Percentiles rank a stretch among this genome's conserved stretches.
These are phyloP conservation scores for Centrapalus pauciflorus DNA, from an alignment of 129 eudicot genomes.

Conservation along the genomic window DNA sequence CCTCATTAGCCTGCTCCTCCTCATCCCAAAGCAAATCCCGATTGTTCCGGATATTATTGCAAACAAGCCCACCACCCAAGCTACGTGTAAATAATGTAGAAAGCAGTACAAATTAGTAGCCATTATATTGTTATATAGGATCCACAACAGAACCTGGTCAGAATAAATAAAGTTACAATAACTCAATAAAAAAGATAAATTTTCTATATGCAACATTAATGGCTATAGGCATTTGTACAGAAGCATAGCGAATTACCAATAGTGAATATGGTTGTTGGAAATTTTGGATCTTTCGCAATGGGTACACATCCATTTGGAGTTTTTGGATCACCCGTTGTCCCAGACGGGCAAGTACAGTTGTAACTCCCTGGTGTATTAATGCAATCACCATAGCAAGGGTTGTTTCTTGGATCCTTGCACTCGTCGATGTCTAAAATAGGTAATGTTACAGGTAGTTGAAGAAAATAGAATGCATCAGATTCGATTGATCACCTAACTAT, in stretches of 20 bases:
- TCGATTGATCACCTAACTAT: too few species aligned
- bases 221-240: too few species aligned
- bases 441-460: neutral
- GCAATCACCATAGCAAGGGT: slow-evolving; percentile 22
- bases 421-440: slow-evolving; percentile 17
- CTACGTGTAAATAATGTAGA: slow-evolving; percentile 27
- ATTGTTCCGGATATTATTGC: slow-evolving; percentile 4
- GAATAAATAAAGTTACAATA: too few species aligned
- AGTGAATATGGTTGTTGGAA: neutral
- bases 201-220: too few species aligned
- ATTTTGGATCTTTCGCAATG: neutral
- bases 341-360: slow-evolving; percentile 30
- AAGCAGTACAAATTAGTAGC: too few species aligned
- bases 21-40: slow-evolving; percentile 25
- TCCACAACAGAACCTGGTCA: too few species aligned
- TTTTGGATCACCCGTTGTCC: slow-evolving; percentile 21
- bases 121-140: too few species aligned
- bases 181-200: too few species aligned
- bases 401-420: slow-evolving; percentile 4
- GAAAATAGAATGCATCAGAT: neutral
- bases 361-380: slow-evolving; percentile 27
- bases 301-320: neutral
- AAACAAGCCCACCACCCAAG: slow-evolving; percentile 20
- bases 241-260: slow-evolving; percentile 5
- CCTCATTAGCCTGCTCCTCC: slow-evolving; percentile 24